A percentile compares a stretch with the other conserved stretches of the same genome.
Evolutionary conservation across 495 filamentous ascomycete species (phyloP).

Genomic region (Penicillium cataractarum): DNA sequence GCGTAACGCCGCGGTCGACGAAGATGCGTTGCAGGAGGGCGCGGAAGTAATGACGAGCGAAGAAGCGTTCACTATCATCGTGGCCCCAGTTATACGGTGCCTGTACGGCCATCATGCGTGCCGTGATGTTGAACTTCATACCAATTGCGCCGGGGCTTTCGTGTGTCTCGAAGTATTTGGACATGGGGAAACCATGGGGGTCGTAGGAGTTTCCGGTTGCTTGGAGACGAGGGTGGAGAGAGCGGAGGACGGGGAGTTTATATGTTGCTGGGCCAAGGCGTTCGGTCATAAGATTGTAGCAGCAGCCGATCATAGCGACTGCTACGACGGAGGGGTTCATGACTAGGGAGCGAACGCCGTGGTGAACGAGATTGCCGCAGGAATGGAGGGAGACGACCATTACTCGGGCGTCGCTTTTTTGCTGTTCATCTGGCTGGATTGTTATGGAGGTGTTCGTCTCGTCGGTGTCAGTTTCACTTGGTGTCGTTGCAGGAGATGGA

Average conservation of each 20-base stretch:
- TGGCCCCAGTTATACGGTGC: conserved; percentile 89
- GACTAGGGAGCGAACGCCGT: conserved; percentile 82
- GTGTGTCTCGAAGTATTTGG: conserved; percentile 66
- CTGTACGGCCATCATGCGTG: conserved; percentile 95
- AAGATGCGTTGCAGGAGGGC: conserved; percentile 89
- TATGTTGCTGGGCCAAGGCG: conserved; percentile 83
- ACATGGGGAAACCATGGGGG: conserved; percentile 93
- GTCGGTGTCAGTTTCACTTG: conserved; percentile 15
- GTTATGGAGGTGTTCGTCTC: conserved; percentile 4
- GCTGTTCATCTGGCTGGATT: conserved; percentile 13
- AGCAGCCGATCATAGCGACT: conserved; percentile 94
- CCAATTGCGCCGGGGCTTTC: conserved; percentile 56
- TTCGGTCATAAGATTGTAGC: conserved; percentile 95
- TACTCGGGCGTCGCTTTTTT: conserved; percentile 48
- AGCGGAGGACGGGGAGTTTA: conserved; percentile 72
- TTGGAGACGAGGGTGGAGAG: conserved; percentile 57
- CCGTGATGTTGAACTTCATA: conserved; percentile 89
- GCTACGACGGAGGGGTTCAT: conserved; percentile 82
- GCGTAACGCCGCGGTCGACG: conserved; percentile 75
- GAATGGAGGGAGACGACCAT: conserved; percentile 96
- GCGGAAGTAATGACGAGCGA: conserved; percentile 92
- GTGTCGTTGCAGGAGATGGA: conserved; percentile 13
- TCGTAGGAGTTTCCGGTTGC: conserved; percentile 67
- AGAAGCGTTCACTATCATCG: conserved; percentile 80
- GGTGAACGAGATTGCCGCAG: conserved; percentile 95